These are phyloP conservation scores for Ganoderma boninense DNA, from an alignment of 1,284 basidiomycete species.

Conservation along the genomic window DNA sequence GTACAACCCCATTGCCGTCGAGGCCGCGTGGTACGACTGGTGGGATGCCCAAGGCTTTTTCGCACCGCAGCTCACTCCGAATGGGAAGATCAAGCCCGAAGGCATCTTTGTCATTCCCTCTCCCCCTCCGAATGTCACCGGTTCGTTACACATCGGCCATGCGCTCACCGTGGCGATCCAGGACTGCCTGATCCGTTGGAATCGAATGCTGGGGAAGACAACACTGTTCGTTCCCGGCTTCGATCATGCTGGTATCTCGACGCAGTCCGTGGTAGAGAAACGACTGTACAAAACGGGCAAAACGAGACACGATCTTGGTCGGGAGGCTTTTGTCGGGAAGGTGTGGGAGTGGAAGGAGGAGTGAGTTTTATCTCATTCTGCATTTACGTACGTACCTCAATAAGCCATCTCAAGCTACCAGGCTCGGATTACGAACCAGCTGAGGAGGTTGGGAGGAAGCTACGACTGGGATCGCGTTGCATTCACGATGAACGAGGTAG, in stretches of 20 bases:
- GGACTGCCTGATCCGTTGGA: constrained; percentile 91
- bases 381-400: no score
- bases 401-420: constrained; percentile 73
- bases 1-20: constrained; percentile 96
- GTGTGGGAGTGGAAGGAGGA: constrained; percentile 99
- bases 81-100: constrained; percentile 65
- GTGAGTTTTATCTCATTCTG: constrained; percentile 56
- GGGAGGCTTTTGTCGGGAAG: constrained; percentile 91
- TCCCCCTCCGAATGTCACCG: constrained; percentile 99
- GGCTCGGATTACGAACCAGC: constrained; percentile 88
- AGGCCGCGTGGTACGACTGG: constrained; percentile 99
- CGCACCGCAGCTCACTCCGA: constrained; percentile 73
- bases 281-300: constrained; percentile 87
- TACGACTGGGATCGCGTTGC: constrained; percentile 95
- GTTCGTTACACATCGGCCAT: constrained; percentile 96
- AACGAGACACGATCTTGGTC: constrained; percentile 93
- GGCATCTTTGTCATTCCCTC: constrained; percentile 89
- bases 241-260: constrained; percentile 99
- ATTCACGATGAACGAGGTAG: constrained; percentile 95
- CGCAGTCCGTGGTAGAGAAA: constrained; percentile 98
- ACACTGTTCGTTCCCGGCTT: constrained; percentile 94
- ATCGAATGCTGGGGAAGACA: constrained; percentile 95
- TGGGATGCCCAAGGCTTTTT: constrained; percentile 94
- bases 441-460: constrained; percentile 90
- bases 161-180: constrained; percentile 94